phyloP scores from a whole-genome alignment of 441 rosid genomes.

The Kokia cookei region DNA sequence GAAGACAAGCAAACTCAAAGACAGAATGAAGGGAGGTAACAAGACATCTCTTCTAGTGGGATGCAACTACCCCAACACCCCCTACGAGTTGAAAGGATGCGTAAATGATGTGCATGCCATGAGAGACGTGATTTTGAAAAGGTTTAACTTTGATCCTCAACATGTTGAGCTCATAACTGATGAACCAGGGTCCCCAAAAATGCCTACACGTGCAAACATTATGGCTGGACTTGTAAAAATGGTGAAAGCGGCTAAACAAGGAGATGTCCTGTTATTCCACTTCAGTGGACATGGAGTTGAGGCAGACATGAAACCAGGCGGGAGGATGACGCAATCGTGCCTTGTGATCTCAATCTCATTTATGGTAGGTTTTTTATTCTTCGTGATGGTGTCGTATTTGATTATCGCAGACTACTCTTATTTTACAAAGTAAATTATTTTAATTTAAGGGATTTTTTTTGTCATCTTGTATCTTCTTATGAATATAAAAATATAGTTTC shows the following conservation, averaged over 20 bases:
- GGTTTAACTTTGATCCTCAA: constrained; percentile 30
- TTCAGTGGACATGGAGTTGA: constrained; percentile 59
- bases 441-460: constrained; percentile 12
- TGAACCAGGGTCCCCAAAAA: constrained; percentile 13
- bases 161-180: constrained; percentile 36
- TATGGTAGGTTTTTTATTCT: constrained; percentile 19
- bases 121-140: constrained; percentile 24
- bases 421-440: too few relatives aligned
- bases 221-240: constrained; percentile 38
- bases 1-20: too few relatives aligned
- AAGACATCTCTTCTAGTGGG: constrained; percentile 44
- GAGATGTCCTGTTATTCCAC: constrained; percentile 52
- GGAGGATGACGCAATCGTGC: constrained; percentile 53
- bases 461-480: too few relatives aligned
- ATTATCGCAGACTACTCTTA: too few relatives aligned
- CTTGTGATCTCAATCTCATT: constrained; percentile 55
- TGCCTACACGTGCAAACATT: constrained; percentile 43
- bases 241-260: constrained; percentile 36
- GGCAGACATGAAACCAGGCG: constrained; percentile 32
- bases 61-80: constrained; percentile 51
- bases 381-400: too few relatives aligned
- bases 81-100: constrained; percentile 49
- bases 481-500: too few relatives aligned
- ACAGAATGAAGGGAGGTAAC: too few relatives aligned
- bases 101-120: constrained; percentile 46